These are phyloP conservation scores for Saccharomycopsis babjevae DNA, from an alignment of 805 yeast species.

Conservation along the genomic window DNA sequence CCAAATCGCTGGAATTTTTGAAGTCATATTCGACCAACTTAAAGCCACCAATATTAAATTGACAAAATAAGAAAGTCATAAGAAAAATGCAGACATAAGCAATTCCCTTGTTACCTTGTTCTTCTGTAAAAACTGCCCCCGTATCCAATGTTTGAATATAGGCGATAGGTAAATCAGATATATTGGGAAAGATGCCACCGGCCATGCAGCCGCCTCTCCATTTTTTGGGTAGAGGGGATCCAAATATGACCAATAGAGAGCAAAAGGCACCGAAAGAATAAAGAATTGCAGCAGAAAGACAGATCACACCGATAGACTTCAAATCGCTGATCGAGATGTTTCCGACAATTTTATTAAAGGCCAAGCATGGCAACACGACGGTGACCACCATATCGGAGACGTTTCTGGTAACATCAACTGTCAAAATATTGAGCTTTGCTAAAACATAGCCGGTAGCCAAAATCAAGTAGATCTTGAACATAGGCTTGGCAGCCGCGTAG, in stretches of 20 bases:
- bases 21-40: conserved; percentile 65
- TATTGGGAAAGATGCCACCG: conserved; percentile 69
- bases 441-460: conserved; percentile 55
- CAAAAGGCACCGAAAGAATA: conserved; percentile 36
- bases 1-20: conserved; percentile 21
- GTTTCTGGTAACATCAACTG: conserved; percentile 59
- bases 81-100: conserved; percentile 75
- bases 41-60: conserved; percentile 72
- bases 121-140: conserved; percentile 45
- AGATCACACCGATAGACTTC: conserved; percentile 56
- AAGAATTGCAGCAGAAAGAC: conserved; percentile 36
- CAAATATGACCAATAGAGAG: conserved; percentile 31
- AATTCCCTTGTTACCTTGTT: conserved; percentile 63
- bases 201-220: conserved; percentile 72
- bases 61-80: conserved; percentile 53
- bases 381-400: conserved; percentile 60
- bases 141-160: conserved; percentile 64
- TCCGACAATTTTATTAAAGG: conserved; percentile 61
- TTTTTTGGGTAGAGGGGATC: conserved; percentile 52
- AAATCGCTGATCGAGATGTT: conserved; percentile 61
- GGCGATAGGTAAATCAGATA: conserved; percentile 79
- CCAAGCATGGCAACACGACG: conserved; percentile 63
- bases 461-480: conserved; percentile 68
- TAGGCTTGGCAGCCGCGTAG: conserved; percentile 77
- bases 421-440: conserved; percentile 51